Conservation (phyloP, 768 basidiomycete genomes). For the Symmetrospora coprosmae region DNA sequence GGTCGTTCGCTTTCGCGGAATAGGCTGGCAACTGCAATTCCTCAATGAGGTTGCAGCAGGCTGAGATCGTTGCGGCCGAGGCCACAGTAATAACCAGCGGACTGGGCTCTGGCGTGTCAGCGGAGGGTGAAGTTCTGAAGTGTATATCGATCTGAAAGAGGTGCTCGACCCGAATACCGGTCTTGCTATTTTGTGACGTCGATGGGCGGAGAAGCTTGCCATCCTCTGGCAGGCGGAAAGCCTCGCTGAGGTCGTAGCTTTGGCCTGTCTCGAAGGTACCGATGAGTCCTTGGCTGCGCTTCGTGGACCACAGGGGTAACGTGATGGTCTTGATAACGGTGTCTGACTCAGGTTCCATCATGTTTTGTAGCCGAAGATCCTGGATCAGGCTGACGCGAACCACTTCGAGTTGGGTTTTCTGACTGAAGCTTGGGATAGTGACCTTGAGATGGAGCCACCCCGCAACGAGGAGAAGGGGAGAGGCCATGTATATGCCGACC, state of each 20-base stretch:
- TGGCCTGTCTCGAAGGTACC: neutral
- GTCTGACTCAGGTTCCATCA: neutral
- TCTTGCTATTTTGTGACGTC: constrained; percentile 4
- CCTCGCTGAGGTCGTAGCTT: neutral
- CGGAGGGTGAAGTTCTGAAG: neutral
- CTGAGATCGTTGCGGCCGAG: neutral
- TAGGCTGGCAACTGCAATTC: constrained; percentile 12
- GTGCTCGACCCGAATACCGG: neutral
- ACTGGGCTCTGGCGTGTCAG: neutral
- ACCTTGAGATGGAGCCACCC: neutral
- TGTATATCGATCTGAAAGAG: neutral
- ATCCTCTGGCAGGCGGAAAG: neutral
- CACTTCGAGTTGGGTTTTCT: neutral
- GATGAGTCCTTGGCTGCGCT: neutral
- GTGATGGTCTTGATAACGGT: neutral
- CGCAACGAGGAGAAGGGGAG: neutral
- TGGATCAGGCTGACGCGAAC: neutral
- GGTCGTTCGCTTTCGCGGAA: neutral
- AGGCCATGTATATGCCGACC: neutral
- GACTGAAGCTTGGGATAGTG: neutral
- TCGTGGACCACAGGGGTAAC: neutral
- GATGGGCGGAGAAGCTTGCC: constrained; percentile 1
- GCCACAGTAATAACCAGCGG: neutral
- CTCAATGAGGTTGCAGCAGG: constrained; percentile 7
- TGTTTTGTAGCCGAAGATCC: neutral